Evolutionary conservation across 2,329 filamentous ascomycete species (phyloP).

Genomic region (Knoxdaviesia proteae): DNA sequence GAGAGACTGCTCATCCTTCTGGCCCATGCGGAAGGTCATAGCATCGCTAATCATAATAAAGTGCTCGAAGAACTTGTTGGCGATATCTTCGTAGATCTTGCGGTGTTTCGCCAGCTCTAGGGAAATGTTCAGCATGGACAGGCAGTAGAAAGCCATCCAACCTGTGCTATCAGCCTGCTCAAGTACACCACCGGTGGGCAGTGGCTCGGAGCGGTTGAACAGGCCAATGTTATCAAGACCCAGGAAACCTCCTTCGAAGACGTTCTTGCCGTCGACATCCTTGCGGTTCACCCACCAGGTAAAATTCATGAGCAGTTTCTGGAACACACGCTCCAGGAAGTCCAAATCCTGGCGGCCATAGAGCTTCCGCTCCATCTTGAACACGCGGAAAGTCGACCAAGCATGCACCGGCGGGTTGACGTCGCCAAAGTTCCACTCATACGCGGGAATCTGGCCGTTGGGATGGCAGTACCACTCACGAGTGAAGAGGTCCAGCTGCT

Average conservation of each 20-base stretch:
- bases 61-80: conserved; percentile 96
- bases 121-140: conserved; percentile 93
- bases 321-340: conserved; percentile 89
- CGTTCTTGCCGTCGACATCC: conserved; percentile 83
- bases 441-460: conserved; percentile 83
- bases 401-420: conserved; percentile 94
- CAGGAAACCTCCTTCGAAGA: conserved; percentile 91
- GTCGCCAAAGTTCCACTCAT: conserved; percentile 95
- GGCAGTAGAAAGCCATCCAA: conserved; percentile 96
- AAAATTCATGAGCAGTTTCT: conserved; percentile 88
- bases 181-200: conserved; percentile 80
- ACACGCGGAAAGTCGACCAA: conserved; percentile 85
- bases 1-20: conserved; percentile 56
- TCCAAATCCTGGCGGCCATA: conserved; percentile 89
- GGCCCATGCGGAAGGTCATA: conserved; percentile 64
- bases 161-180: conserved; percentile 96
- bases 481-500: conserved; percentile 88
- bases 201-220: conserved; percentile 88
- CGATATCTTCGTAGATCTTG: conserved; percentile 88
- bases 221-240: conserved; percentile 93
- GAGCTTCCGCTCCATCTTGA: conserved; percentile 97
- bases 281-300: conserved; percentile 99
- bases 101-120: conserved; percentile 89
- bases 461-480: conserved; percentile 98
- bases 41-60: conserved; percentile 96